A percentile compares a stretch with the other conserved stretches of the same genome.
Evolutionary conservation across 2,329 filamentous ascomycete genomes (phyloP).

Genomic region (Thermothelomyces thermophilus): DNA sequence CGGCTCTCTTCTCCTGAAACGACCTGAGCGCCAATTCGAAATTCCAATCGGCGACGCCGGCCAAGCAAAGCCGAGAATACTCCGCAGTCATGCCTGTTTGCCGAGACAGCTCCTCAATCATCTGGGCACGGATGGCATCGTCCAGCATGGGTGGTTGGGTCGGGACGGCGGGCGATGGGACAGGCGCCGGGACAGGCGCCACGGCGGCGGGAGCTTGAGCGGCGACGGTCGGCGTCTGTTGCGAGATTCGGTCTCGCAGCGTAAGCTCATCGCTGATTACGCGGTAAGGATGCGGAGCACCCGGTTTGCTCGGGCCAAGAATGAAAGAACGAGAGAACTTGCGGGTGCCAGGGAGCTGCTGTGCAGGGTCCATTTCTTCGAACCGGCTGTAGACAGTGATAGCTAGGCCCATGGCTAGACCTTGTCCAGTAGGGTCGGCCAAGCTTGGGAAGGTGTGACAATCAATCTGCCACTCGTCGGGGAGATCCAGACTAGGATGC

Average conservation of each 20-base stretch:
- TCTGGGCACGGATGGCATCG: conserved; percentile 48
- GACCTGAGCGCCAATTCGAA: conserved; percentile 66
- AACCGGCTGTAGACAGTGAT: conserved; percentile 80
- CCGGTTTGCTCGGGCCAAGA: conserved; percentile 65
- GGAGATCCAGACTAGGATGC: conserved; percentile 65
- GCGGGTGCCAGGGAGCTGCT: conserved; percentile 55
- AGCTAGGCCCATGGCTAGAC: conserved; percentile 60
- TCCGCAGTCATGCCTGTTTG: conserved; percentile 74
- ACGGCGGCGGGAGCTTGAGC: conserved; percentile 29
- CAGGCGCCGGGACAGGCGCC: conserved; percentile 8
- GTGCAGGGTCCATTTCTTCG: conserved; percentile 59
- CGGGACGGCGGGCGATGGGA: conserved; percentile 10
- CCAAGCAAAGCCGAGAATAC: conserved; percentile 75
- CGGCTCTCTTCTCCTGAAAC: conserved; percentile 70
- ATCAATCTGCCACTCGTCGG: conserved; percentile 74
- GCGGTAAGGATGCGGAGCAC: conserved; percentile 45
- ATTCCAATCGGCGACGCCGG: conserved; percentile 67
- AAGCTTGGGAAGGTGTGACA: conserved; percentile 68
- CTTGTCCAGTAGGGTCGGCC: conserved; percentile 60
- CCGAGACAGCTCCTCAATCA: conserved; percentile 67
- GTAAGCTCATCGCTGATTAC: conserved; percentile 76
- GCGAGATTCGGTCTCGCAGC: conserved; percentile 55
- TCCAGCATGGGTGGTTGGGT: conserved; percentile 4
- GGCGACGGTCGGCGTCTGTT: conserved; percentile 28
- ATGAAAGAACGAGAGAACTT: conserved; percentile 80